Evolutionary conservation across 352 stramenopile genomes (phyloP).

Genomic region (Phytophthora megakarya): DNA sequence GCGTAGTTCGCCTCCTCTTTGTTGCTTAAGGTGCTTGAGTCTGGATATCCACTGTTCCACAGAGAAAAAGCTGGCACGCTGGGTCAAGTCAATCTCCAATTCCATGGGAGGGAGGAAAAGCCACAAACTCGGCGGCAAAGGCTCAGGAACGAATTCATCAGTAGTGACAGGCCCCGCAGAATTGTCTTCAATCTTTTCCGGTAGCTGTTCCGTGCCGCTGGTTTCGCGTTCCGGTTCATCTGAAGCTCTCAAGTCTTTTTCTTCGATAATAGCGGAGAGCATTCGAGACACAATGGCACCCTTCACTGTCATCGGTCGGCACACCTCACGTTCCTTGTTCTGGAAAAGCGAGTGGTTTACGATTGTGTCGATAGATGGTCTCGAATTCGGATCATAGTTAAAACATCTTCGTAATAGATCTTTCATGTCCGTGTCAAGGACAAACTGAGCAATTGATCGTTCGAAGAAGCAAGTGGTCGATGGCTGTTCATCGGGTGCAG

Average conservation of each 20-base stretch:
- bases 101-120: conserved; percentile 60
- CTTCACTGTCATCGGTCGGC: conserved; percentile 20
- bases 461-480: conserved; percentile 46
- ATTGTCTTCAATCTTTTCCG: conserved; percentile 2
- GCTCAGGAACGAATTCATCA: conserved; percentile 24
- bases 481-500: conserved; percentile 4
- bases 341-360: conserved; percentile 47
- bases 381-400: conserved; percentile 34
- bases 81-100: conserved; percentile 33
- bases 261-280: conserved; percentile 30
- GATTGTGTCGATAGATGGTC: conserved; percentile 46
- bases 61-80: conserved; percentile 33
- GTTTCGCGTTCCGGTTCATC: conserved; percentile 28
- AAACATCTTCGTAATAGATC: conserved; percentile 54
- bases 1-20: conserved; percentile 41
- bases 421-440: conserved; percentile 49
- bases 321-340: conserved; percentile 23
- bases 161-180: not conserved
- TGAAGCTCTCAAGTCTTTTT: conserved; percentile 9
- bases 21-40: conserved; percentile 44
- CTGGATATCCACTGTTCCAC: conserved; percentile 54
- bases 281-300: conserved; percentile 12
- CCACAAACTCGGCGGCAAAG: conserved; percentile 61
- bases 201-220: conserved; percentile 21
- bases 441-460: conserved; percentile 53